A percentile compares a stretch with the other conserved stretches of the same genome.
These are phyloP conservation scores for Melastoma candidum DNA, from an alignment of 441 rosid genomes.

Conservation along the genomic window DNA sequence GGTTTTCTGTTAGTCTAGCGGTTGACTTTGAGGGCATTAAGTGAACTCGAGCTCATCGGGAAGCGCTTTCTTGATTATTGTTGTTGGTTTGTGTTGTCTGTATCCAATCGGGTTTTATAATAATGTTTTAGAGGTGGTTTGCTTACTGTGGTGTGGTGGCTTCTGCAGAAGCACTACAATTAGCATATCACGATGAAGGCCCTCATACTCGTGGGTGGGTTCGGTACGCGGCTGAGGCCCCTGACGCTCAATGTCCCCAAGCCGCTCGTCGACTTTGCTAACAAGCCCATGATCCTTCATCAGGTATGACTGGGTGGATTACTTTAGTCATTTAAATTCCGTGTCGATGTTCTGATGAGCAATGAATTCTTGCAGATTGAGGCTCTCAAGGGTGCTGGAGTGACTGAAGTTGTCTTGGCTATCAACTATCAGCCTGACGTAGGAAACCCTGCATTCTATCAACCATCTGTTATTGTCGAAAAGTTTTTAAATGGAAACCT, in stretches of 20 bases:
- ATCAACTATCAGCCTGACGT: slow-evolving; percentile 97
- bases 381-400: slow-evolving; percentile 91
- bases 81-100: too few species aligned
- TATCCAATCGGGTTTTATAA: too few species aligned
- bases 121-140: too few species aligned
- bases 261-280: slow-evolving; percentile 95
- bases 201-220: slow-evolving; percentile 95
- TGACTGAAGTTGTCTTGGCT: slow-evolving; percentile 90
- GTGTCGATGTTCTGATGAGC: too few species aligned
- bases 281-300: slow-evolving; percentile 97
- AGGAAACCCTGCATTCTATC: slow-evolving; percentile 1
- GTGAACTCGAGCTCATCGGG: too few species aligned
- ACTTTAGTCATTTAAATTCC: too few species aligned
- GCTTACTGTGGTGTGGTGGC: too few species aligned
- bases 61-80: too few species aligned
- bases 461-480: background rate
- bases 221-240: slow-evolving; percentile 95
- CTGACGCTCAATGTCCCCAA: slow-evolving; percentile 93
- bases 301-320: slow-evolving; percentile 38
- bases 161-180: too few species aligned
- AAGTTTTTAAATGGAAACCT: too few species aligned
- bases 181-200: slow-evolving; percentile 61
- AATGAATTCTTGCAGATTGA: slow-evolving; percentile 44
- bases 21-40: too few species aligned
- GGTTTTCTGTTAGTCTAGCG: too few species aligned